A percentile compares a stretch with the other conserved stretches of the same genome.
These are phyloP conservation scores for Hortiboletus rubellus DNA, from an alignment of 1,284 basidiomycete genomes.

Conservation along the genomic window DNA sequence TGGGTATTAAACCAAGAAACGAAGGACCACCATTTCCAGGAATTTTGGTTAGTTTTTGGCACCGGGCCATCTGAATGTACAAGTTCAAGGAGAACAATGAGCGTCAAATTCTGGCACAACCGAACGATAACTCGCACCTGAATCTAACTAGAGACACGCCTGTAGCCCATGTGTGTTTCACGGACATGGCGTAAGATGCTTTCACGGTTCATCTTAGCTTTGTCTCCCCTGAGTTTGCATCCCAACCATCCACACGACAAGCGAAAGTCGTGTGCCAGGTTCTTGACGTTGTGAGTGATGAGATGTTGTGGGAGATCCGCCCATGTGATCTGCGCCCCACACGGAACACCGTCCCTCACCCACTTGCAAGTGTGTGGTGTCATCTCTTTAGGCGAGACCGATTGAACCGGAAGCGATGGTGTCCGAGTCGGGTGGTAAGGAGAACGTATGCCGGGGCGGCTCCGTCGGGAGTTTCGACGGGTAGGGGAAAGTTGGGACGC, in stretches of 20 bases:
- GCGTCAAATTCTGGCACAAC: background rate
- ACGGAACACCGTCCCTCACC: slow-evolving; percentile 5
- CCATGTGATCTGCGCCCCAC: slow-evolving; percentile 4
- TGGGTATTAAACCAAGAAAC: background rate
- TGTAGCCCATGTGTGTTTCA: slow-evolving; percentile 23
- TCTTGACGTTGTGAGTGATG: slow-evolving; percentile 10
- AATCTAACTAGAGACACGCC: slow-evolving; percentile 8
- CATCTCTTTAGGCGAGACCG: background rate
- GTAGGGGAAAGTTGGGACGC: background rate
- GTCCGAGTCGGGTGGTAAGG: background rate
- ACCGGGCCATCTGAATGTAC: background rate
- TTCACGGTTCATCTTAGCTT: slow-evolving; percentile 18
- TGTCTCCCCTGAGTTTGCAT: slow-evolving; percentile 9
- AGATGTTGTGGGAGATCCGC: slow-evolving; percentile 13
- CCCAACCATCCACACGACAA: slow-evolving; percentile 19
- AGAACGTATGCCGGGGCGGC: background rate
- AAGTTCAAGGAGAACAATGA: background rate
- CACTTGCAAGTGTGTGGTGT: slow-evolving; percentile 7
- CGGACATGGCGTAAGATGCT: slow-evolving; percentile 23
- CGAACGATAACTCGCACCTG: background rate
- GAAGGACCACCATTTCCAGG: background rate
- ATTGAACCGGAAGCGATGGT: slow-evolving; percentile 4
- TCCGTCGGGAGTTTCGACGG: background rate
- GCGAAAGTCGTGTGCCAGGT: accelerated
- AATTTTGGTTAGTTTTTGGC: background rate